Evolutionary conservation across 768 basidiomycete genomes (phyloP), one percentile per base, ranked within the genome.

Genomic region (Psilocybe cyanescens): DNA sequence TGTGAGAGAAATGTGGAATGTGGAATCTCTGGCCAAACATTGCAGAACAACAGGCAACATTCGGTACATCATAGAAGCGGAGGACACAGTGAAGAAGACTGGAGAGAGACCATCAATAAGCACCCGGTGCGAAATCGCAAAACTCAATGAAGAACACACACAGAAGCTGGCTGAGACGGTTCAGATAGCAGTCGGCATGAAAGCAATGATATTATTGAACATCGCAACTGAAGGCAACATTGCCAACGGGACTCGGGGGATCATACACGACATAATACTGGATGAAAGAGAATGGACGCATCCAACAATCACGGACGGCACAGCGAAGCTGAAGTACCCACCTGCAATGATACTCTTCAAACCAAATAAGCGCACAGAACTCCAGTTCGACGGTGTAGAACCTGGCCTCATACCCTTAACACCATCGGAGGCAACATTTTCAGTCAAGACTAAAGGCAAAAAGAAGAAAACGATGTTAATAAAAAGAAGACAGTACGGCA

Each of bases 221-320:
- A 60, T 80, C 0, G 68, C 72, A 3, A 78, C 78, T 3, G 75
- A 80, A 19, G 64, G 68, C 0, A 76, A 80, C 54, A 53, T 81
- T 1, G 75, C 78, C 0, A 83, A 82, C 48, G 78, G 81, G 0
- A 72, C 77, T 0, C 39, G 74, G n/a, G 79, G 80, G 0, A 62
- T 44, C 2, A 70, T 83, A 0, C 61, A 64, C 0, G 71, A 72
- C 24, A 73, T 81, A 11, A 50, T 75, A 0, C 66, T 80, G 0
- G 69, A 80, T 65, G 61, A 68, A 1, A 44, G 72, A 19, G 78
- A 82, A n/a, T 17, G 12, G 8, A 28, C 4, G 4, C 16, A 1
- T 1, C 56, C 48, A 24, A 41, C 28, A 2, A 19, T 17, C 4
- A 63, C 61, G 31, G 49, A 61, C 3, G 65, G 49, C 2, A 19